Base-by-base conservation (phyloP, 2,329 filamentous ascomycete genomes). In the Elsinoe perseae region DNA sequence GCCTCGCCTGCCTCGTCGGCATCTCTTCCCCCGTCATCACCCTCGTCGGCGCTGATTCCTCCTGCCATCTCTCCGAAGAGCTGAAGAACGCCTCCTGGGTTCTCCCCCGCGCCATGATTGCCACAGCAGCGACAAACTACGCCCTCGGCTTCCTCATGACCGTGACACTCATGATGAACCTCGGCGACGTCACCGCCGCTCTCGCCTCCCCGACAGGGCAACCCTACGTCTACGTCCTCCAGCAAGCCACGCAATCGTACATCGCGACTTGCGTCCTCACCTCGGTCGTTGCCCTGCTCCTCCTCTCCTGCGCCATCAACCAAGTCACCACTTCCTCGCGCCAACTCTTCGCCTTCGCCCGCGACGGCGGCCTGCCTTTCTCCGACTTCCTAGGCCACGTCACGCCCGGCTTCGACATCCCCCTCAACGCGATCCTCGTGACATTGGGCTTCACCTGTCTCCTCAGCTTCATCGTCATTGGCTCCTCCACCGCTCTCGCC, bases 31-130 rank as follows among this genome's bases (percentile, higher is more conserved):
- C 70, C 44, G 70, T 70, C 23, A 61, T 72, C 20, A 65, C 68
- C 2, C 66, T 73, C 59, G 9, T 71, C 66, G 61, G 70, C 67
- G 50, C 69, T 62, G 69, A 72, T 58, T 67, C 67, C 2, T 65
- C 68, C 1, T 52, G 67, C 32, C 64, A 67, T 58, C 60, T 64
- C 25, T 53, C 61, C n/a, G 66, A 67, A 50, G 66, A 68, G 54
- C 55, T 68, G 14, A 59, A 63, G 23, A 63, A 67, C 56, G 66
- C 67, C 20, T 60, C 60, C 9, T 63, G 62, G 23, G 59, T 63
- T 9, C 60, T 68, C 2, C 67, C 67, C 2, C 59, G 65, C 14
- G 65, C 65, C 8, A 68, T 69, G 63, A 60, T 68, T 42, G 60
- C 62, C 7, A 63, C 65, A 2, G 64, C 64, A 6, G 48, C 64